Base-by-base conservation (phyloP, 495 filamentous ascomycete genomes). In the Aspergillus sclerotioniger region DNA sequence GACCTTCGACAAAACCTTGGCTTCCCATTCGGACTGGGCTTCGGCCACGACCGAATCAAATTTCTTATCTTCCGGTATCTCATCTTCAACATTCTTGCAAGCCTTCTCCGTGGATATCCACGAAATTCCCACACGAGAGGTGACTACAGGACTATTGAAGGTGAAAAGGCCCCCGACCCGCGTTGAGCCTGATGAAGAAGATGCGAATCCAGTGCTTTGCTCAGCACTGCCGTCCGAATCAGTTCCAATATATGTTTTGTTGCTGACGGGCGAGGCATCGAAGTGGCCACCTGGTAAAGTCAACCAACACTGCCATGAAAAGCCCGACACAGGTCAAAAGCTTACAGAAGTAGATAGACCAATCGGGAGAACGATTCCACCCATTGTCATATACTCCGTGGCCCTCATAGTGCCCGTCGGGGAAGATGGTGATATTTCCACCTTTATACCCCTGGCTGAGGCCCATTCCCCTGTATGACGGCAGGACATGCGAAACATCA, bases 401-500 rank as follows among this genome's bases (percentile, higher is more conserved):
- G 1, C 87, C 88, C 62, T 82, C 79, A 64, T 90, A 90, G 52
- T 79, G 81, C 17, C 83, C 80, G 50, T 81, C 76, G 0, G 47
- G 39, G 48, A 67, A 71, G 15, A 85, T 72, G 10, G 71, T 76
- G 51, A 90, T 79, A 37, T 78, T 79, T 0, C 87, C 87, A n/a
- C 83, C 82, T 17, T 84, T 73, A 68, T 89, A 90, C n/a, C 76
- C 73, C 66, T 90, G 87, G 28, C 82, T 79, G 47, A 84, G 73
- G 0, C 83, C 83, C 52, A 80, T 67, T 3, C 83, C 83, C 8
- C 85, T 70, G 47, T 76, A 86, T 2, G 83, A 86, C 21, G 84
- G 81, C 45, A 90, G 71, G 20, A 89, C 81, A 69, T 91, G 87
- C 6, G 86, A 88, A 13, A 90, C 81, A 69, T 91, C 87, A 17